Conservation (phyloP, 2,329 filamentous ascomycete genomes). For the Macroventuria anomochaeta region DNA sequence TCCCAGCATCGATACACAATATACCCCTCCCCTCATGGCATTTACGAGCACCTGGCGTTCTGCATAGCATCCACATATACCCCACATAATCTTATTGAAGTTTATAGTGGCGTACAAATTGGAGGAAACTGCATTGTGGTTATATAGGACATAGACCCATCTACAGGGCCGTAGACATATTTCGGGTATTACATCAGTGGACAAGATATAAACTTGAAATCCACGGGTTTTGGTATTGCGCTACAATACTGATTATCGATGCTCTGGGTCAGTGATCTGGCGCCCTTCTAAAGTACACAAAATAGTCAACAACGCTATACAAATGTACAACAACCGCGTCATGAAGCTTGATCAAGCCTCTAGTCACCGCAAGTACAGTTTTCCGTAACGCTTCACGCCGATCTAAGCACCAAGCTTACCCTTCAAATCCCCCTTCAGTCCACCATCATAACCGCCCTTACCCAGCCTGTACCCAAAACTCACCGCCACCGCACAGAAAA, state of each 20-base stretch:
- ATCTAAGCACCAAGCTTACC: constrained; percentile 8
- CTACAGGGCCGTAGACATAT: not conserved
- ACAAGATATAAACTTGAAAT: not conserved
- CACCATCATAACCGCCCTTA: constrained; percentile 56
- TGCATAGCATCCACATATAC: not conserved
- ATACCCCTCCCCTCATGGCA: not conserved
- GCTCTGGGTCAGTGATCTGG: not conserved
- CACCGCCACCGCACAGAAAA: constrained; percentile 75
- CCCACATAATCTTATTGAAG: not conserved
- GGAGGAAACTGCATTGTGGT: not conserved
- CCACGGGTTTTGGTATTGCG: constrained; percentile 1
- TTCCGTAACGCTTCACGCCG: not conserved
- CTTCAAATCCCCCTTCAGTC: constrained; percentile 47
- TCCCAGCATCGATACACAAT: not conserved
- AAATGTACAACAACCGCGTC: not conserved
- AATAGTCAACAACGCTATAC: not conserved
- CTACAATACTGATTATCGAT: not conserved
- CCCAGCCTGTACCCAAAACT: constrained; percentile 83
- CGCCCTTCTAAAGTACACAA: not conserved
- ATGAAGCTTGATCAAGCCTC: not conserved
- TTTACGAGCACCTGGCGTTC: not conserved
- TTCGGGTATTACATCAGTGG: not conserved
- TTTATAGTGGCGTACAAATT: not conserved
- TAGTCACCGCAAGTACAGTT: not conserved
- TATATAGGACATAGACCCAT: not conserved